phyloP scores from a whole-genome alignment of 352 stramenopile species.

The Phytophthora boehmeriae region DNA sequence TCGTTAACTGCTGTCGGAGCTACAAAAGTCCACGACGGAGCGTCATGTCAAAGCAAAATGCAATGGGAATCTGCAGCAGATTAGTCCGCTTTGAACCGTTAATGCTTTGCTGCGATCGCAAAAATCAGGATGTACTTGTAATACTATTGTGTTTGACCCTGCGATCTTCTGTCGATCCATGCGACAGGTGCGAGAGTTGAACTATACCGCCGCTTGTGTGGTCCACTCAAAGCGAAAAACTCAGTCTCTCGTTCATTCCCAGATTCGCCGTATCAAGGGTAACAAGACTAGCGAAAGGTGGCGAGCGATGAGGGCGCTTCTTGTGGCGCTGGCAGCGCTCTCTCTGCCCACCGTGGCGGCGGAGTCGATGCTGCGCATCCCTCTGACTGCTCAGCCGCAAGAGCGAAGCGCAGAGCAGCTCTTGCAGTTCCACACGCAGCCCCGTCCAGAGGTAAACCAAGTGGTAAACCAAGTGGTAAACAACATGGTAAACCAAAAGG shows the following conservation, averaged over 20 bases:
- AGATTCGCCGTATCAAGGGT: background rate
- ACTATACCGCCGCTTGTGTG: no score
- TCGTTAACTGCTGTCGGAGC: conserved; percentile 11
- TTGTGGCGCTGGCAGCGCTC: conserved; percentile 15
- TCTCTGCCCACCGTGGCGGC: background rate
- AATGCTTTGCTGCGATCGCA: no score
- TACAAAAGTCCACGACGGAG: background rate
- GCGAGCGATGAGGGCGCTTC: no score
- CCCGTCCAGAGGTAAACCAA: background rate
- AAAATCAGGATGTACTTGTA: no score
- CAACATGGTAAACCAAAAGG: background rate
- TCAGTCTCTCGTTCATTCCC: background rate
- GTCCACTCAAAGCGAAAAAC: no score
- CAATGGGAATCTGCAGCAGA: no score
- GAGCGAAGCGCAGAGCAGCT: conserved; percentile 38
- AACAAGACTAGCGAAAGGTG: background rate
- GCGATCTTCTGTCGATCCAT: no score
- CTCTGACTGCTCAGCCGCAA: conserved; percentile 33
- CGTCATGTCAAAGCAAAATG: no score
- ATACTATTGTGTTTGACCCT: no score
- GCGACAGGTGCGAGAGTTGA: no score
- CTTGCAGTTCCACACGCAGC: conserved; percentile 45
- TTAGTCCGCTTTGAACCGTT: no score
- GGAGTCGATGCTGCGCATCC: conserved; percentile 44
- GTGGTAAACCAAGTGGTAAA: background rate